phyloP scores from a whole-genome alignment of 768 basidiomycete species.

The Calvatia gigantea region DNA sequence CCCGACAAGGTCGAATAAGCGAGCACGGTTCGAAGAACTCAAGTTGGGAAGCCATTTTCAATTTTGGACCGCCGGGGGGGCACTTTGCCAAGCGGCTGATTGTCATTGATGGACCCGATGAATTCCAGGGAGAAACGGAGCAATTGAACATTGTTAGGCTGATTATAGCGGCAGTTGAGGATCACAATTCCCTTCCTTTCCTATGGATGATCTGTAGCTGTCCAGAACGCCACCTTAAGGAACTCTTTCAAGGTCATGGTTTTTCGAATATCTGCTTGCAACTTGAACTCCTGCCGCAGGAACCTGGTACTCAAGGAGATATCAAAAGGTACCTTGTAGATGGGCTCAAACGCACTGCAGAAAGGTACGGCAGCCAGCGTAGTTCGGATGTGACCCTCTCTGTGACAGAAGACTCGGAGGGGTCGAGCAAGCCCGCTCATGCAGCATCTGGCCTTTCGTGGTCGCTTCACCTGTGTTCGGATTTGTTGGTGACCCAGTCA shows the following conservation, averaged over 20 bases:
- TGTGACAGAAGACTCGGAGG: no score
- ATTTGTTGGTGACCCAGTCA: no score
- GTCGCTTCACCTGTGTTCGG: no score
- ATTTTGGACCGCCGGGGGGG: no score
- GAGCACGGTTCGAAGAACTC: slow-evolving; percentile 2
- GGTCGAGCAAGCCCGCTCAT: no score
- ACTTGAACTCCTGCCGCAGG: background rate
- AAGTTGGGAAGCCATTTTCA: slow-evolving; percentile 3
- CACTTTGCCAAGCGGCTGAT: background rate
- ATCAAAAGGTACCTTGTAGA: no score
- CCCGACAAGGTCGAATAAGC: no score
- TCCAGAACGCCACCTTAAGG: background rate
- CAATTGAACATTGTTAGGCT: background rate
- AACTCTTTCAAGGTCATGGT: background rate
- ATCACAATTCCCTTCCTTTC: background rate
- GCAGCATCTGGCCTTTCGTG: no score
- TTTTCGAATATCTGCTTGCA: background rate
- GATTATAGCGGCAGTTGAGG: background rate
- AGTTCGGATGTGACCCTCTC: no score
- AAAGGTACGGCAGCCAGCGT: no score
- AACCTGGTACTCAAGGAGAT: no score
- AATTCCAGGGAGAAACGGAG: background rate
- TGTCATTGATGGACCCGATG: slow-evolving; percentile 3
- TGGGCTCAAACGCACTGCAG: no score
- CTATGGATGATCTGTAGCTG: background rate